Base-by-base conservation (phyloP, 176 grass and related monocot genomes). In the Thalia dealbata region DNA sequence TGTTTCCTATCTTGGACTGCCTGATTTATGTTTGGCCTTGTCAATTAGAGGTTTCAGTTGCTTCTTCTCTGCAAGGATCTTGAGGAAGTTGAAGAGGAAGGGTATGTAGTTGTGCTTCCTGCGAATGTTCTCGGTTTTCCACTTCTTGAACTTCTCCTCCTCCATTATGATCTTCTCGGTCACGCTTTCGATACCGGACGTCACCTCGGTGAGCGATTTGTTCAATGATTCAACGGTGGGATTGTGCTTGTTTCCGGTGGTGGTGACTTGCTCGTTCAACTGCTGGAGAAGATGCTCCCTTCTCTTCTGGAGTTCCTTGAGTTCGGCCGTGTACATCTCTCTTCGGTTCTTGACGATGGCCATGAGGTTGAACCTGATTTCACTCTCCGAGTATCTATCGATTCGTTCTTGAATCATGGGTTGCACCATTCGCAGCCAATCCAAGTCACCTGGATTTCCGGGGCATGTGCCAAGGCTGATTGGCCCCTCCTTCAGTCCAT, bases 91-190 rank as follows among this genome's bases (percentile, higher is more conserved):
- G 73, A 96, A 96, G 52, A 96, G 46, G 86, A 99, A 99, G 0
- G 95, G 95, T 42, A 86, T 85, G 11, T 93, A 99, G 27, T 99
- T 99, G 64, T 99, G 95, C 78, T 99, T 99, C 79, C 95, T 93
- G 79, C 95, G 86, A 12, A 93, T 78, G 69, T 99, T 99, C 81
- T 91, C 95, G 19, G 76, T 91, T 64, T 91, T 97, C 95, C 95
- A 99, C 76, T 93, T 99, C 59, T 99, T 99, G 14, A 82, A 72
- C 83, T 99, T 97, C 69, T 97, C 93, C 76, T 97, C 90, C 79
- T 99, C 95, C 90, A 93, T 99, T 82, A 99, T 86, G 73, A 93
- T 99, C 74, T 92, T 99, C 87, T 99, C 87, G 0, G 87, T 99
- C 55, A 88, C 95, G 61, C 69, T 80, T 74, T 99, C 95, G 6